Evolutionary conservation across 495 filamentous ascomycete species (phyloP).

Genomic region (Penicillium paradoxum): DNA sequence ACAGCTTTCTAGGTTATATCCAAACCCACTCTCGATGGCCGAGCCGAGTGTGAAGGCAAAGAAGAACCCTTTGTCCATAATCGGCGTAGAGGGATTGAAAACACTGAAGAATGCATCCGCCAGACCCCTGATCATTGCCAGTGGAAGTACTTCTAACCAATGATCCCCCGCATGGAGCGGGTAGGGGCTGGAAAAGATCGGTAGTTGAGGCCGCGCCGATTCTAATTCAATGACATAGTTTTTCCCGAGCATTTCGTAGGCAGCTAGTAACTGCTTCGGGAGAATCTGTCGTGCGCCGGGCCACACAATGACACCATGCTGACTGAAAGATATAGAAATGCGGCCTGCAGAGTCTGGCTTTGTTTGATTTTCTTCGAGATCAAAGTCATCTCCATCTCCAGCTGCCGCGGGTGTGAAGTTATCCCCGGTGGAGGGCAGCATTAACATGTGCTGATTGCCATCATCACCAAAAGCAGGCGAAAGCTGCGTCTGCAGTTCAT

Average conservation of each 20-base stretch:
- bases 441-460: conserved; percentile 2
- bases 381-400: conserved; percentile 30
- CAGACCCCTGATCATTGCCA: conserved; percentile 41
- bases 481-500: conserved; percentile 11
- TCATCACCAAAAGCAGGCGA: conserved; percentile 15
- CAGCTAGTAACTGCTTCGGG: conserved; percentile 31
- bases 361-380: conserved; percentile 30
- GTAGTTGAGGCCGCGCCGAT: conserved; percentile 33
- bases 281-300: conserved; percentile 38
- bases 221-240: conserved; percentile 46
- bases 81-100: conserved; percentile 44
- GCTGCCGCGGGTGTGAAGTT: conserved; percentile 28
- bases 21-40: conserved; percentile 41
- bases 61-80: conserved; percentile 46
- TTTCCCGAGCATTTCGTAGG: conserved; percentile 37
- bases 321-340: conserved; percentile 45
- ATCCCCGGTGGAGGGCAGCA: conserved; percentile 13
- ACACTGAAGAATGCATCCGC: conserved; percentile 43
- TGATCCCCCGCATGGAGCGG: conserved; percentile 34
- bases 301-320: conserved; percentile 46
- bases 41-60: conserved; percentile 42
- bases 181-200: conserved; percentile 40
- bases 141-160: conserved; percentile 38
- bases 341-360: conserved; percentile 29
- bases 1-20: conserved; percentile 43